Evolutionary conservation across 257 asterid genomes (phyloP), one percentile per base, ranked within the genome.

Genomic region (Scutellaria galericulata): DNA sequence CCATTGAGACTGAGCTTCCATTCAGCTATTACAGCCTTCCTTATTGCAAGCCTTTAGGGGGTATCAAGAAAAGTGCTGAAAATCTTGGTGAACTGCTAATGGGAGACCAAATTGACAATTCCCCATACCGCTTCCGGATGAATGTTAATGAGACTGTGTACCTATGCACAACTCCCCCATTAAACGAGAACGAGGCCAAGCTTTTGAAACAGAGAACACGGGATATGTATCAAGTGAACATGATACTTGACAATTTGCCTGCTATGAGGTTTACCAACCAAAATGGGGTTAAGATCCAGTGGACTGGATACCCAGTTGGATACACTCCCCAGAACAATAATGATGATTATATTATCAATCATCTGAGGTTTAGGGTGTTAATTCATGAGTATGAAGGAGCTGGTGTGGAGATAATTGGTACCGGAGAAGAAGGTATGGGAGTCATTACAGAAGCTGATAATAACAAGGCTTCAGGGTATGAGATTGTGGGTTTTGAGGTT

Each of bases 241-340:
- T 89, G 86, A 85, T 85, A 73, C 84, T 89, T 64, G 96, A 89
- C 67, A 87, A 89, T 59, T 78, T 89, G 75, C 96, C 96, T 27
- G 93, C 89, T 62, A 59, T 89, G 83, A 85, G 93, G 76, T 85
- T 74, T 72, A 84, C 91, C 80, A 78, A 66, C 81, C 89, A 85
- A 75, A 85, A 85, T 56, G 93, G 93, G 76, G 63, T 89, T 58
- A 87, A 70, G 68, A 83, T 89, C 60, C 91, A 83, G 74, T 87
- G 96, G 96, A 87, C 96, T 0, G 96, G 96, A 10, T 89, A 78
- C 78, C 96, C 96, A 22, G 78, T 89, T 27, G 96, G 96, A 14
- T 89, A 79, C 77, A 82, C 88, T 6, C 92, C 93, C 64, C 80
- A 67, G 2, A 84, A 79, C 69, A 77, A 86, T 67, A 77, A 83